Evolutionary conservation across 192 early-diverging fungal genomes (phyloP), one percentile per base, ranked within the genome.

Genomic region (Entomortierella parvispora): DNA sequence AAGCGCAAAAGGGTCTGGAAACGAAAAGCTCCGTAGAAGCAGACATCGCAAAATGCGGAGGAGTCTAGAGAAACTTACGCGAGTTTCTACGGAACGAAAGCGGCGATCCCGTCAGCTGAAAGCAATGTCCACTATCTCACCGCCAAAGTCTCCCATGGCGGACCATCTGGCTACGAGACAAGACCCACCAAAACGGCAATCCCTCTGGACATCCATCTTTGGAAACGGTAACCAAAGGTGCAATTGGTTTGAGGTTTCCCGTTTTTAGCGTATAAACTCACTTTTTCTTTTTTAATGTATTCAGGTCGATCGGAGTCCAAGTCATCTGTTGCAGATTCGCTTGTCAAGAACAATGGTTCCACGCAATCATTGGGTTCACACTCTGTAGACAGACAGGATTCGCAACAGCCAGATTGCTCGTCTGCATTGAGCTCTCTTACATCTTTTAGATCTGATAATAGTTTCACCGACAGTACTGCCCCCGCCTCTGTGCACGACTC

Each of bases 121-220:
- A 40, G 29, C 65, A 3, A n/a, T 77, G 66, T 62, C 59, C 5
- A n/a, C 65, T 4, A 37, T 67, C 14, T 33, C 61, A 14, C 20
- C 65, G 3, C 3, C 53, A 9, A 20, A 43, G 18, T 42, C 61
- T 18, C 23, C 66, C 11, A 32, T 58, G 28, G 42, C 15, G 8
- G 14, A 17, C 8, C 12, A 22, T 43, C 5, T 51, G 0, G 20
- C 53, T 15, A 3, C 33, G 4, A 77, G 37, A 10, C 23, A 37
- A 14, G 55, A 63, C 7, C 23, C 60, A 32, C 74, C 74, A 29
- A 77, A 77, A 44, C 65, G 74, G 15, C 59, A 50, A 42, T 77
- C 74, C 5, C 37, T 77, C 8, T 77, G 74, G 74, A 65, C 74
- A 58, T 77, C 74, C 2, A 17, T 77, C 7, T 77, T 77, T 42